These are phyloP conservation scores for Claviceps digitariae DNA, from an alignment of 2,329 filamentous ascomycete genomes.

Conservation along the genomic window DNA sequence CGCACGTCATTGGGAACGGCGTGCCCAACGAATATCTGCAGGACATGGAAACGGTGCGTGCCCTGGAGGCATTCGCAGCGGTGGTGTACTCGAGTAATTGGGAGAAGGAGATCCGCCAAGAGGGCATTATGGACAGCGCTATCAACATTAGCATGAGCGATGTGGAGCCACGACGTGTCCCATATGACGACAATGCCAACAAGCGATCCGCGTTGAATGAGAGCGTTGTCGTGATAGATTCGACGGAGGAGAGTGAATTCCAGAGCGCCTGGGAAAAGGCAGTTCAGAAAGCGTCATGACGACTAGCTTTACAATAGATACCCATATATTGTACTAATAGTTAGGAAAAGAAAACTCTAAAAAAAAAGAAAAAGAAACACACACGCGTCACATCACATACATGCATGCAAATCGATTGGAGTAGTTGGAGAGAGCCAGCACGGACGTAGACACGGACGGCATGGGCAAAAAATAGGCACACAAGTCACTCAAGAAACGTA, in stretches of 20 bases:
- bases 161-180: slow-evolving; percentile 7
- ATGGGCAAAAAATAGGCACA: not conserved
- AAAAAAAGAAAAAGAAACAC: too few relatives aligned
- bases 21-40: slow-evolving; percentile 57
- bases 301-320: not conserved
- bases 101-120: slow-evolving; percentile 48
- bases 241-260: slow-evolving; percentile 32
- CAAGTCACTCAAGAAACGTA: not conserved
- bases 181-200: slow-evolving; percentile 7
- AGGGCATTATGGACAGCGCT: slow-evolving; percentile 26
- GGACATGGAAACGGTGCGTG: slow-evolving; percentile 61
- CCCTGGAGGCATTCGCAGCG: slow-evolving; percentile 72
- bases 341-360: too few relatives aligned
- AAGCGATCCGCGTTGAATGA: slow-evolving; percentile 22
- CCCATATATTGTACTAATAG: not conserved
- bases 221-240: slow-evolving; percentile 40
- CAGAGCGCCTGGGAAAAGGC: slow-evolving; percentile 61
- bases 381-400: not conserved
- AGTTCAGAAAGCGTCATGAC: slow-evolving; percentile 15
- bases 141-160: slow-evolving; percentile 18
- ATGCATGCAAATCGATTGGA: not conserved
- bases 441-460: not conserved
- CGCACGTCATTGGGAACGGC: slow-evolving; percentile 75
- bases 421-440: too few relatives aligned
- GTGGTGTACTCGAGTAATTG: slow-evolving; percentile 82